Evolutionary conservation across 768 basidiomycete species (phyloP).

Genomic region (Lactifluus hygrophoroides): DNA sequence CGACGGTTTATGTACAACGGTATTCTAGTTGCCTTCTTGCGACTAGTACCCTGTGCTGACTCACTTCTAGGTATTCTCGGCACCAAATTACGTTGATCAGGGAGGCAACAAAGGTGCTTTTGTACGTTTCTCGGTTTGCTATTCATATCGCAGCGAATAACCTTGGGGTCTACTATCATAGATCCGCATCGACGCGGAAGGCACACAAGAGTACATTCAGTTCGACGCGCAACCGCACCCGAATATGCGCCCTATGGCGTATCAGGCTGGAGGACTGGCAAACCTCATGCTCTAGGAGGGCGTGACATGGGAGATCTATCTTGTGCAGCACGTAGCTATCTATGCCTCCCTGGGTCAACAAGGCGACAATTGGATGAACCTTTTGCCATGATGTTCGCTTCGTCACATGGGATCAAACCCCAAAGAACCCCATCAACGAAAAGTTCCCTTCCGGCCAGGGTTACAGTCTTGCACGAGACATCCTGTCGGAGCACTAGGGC

Average conservation of each 20-base stretch:
- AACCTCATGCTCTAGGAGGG: slow-evolving; percentile 58
- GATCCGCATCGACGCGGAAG: slow-evolving; percentile 77
- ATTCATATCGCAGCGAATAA: background rate
- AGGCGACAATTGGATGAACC: background rate
- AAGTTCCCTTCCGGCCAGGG: background rate
- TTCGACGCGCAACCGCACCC: slow-evolving; percentile 88
- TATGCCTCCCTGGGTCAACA: background rate
- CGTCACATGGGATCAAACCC: background rate
- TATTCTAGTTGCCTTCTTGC: background rate
- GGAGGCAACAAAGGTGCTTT: slow-evolving; percentile 89
- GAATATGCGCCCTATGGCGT: slow-evolving; percentile 90
- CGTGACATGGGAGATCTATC: background rate
- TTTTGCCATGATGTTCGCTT: background rate
- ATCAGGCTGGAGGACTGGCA: slow-evolving; percentile 56
- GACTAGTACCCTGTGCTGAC: slow-evolving; percentile 9
- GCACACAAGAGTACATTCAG: slow-evolving; percentile 63
- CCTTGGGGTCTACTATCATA: slow-evolving; percentile 26
- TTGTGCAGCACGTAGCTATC: background rate
- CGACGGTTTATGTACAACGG: slow-evolving; percentile 86
- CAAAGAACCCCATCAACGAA: background rate
- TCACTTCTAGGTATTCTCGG: slow-evolving; percentile 70
- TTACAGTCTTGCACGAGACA: background rate
- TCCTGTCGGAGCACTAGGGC: background rate
- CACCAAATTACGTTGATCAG: slow-evolving; percentile 93
- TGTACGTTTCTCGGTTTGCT: slow-evolving; percentile 37